Evolutionary conservation across 2,329 filamentous ascomycete genomes (phyloP), one percentile per base, ranked within the genome.

Genomic region (Fusarium newnesense): DNA sequence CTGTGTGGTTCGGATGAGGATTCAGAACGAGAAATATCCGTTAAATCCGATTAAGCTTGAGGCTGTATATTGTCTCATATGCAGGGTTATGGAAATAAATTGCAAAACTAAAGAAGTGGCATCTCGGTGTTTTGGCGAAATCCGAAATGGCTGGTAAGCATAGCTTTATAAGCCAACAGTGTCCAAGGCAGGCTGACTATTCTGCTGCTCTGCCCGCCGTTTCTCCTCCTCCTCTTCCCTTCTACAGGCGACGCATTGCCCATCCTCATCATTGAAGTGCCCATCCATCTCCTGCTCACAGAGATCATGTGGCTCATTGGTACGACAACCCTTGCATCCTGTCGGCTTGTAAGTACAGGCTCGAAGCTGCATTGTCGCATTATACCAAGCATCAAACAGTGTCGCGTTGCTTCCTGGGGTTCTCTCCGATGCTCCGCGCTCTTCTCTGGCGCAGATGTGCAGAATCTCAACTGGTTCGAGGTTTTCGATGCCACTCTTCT

Each of bases 201-300:
- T 34, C 16, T 34, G 30, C 11, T 37, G 36, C 18, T 37, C 18
- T 18, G 18, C 9, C 36, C 4, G 39, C 21, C 13, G n/a, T 42
- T 9, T 24, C 8, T 24, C 21, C 26, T 71, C 67, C 10, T 64
- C 64, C 1, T 13, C 32, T 9, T 9, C 28, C 19, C 67, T 65
- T 28, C 70, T 54, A 40, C 72, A 74, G 34, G 72, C 70, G 4
- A 74, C 19, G 12, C 72, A 74, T 21, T 69, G 59, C 2, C 58
- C 72, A 15, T 73, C 70, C 12, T 71, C 70, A 13, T 73, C 64
- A 26, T 66, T 64, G 24, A 60, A 73, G 37, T 73, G 72, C 19
- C 73, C 72, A 19, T 58, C 13, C 44, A 63, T 44, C 15, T 74
- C 67, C 11, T n/a, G 19, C 12, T 57, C 67, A 32, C 70, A 74